Evolutionary conservation across 352 stramenopile genomes (phyloP).

Genomic region (Phytophthora sansomeana): DNA sequence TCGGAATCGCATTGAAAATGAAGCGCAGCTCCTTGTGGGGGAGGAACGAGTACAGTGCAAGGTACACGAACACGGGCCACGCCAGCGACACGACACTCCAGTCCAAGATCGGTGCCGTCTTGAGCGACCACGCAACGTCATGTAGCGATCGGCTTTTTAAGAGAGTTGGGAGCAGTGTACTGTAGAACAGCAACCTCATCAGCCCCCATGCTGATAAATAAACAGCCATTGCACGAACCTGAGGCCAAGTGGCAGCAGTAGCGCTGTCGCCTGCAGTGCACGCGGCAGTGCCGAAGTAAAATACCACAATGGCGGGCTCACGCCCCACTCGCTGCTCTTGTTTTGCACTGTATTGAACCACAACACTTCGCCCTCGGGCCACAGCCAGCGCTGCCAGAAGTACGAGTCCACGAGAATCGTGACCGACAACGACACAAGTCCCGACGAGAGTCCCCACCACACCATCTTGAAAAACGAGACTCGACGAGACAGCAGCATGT

Average conservation of each 20-base stretch:
- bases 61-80: slow-evolving; percentile 86
- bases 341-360: slow-evolving; percentile 98
- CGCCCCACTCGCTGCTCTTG: slow-evolving; percentile 97
- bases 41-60: slow-evolving; percentile 96
- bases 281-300: slow-evolving; percentile 95
- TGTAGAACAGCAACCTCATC: slow-evolving; percentile 23
- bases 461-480: slow-evolving; percentile 86
- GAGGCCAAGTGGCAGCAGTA: slow-evolving; percentile 87
- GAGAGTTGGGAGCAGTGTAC: slow-evolving; percentile 52
- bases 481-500: slow-evolving; percentile 80
- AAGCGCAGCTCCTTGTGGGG: slow-evolving; percentile 99
- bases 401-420: slow-evolving; percentile 94
- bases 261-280: slow-evolving; percentile 75
- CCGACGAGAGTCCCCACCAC: slow-evolving; percentile 80
- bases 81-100: slow-evolving; percentile 59
- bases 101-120: slow-evolving; percentile 56
- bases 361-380: slow-evolving; percentile 98
- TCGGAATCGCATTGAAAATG: slow-evolving; percentile 96
- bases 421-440: slow-evolving; percentile 71
- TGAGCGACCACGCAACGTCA: slow-evolving; percentile 47
- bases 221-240: slow-evolving; percentile 46
- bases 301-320: slow-evolving; percentile 97
- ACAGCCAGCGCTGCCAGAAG: slow-evolving; percentile 95
- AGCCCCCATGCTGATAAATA: not conserved
- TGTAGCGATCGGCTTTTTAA: slow-evolving; percentile 52